Base-by-base conservation (phyloP, 768 basidiomycete species). In the Suillus tomentosus region DNA sequence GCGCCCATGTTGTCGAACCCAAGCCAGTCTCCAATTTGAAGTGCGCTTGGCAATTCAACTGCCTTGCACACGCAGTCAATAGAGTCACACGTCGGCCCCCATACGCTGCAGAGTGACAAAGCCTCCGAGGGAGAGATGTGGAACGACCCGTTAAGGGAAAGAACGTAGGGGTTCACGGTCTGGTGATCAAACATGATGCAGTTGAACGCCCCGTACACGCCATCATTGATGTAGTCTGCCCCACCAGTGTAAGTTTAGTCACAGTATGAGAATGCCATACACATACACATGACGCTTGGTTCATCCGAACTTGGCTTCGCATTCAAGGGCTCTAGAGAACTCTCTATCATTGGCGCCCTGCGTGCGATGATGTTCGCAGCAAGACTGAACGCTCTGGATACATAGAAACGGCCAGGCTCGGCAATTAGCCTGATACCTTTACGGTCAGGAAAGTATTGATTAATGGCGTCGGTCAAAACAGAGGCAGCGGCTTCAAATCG, bases 1-100 rank as follows among this genome's bases (percentile, higher is more conserved):
- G 97, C 97, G 37, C 97, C 97, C 97, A 99, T 99, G 74, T 94
- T 89, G 63, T 90, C 89, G 79, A 96, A 99, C n/a, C 91, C 92
- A 19, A 99, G 85, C 97, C 97, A 99, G 75, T 99, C 97, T 8
- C 97, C 97, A 8, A 97, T 95, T 64, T 85, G 83, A 61, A 99
- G 82, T 1, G 83, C 83, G 37, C 77, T 77, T 4, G 93, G 95
- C 66, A 92, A 81, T 71, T 76, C 80, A 60, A 82, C 82, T 64
- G 79, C 82, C 69, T 82, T 81, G 72, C 83, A 89, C 63, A 99
- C 95, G 73, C 92, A 91, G 79, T 99, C 97, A 72, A 99, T 94
- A 40, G 93, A 94, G 74, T 99, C 97, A 82, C 96, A 99, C 10
- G 97, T 99, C 53, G 96, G 97, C 14, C 97, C 97, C 97, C 97